Base-by-base conservation (phyloP, 805 yeast species). In the Wickerhamomyces canadensis region DNA sequence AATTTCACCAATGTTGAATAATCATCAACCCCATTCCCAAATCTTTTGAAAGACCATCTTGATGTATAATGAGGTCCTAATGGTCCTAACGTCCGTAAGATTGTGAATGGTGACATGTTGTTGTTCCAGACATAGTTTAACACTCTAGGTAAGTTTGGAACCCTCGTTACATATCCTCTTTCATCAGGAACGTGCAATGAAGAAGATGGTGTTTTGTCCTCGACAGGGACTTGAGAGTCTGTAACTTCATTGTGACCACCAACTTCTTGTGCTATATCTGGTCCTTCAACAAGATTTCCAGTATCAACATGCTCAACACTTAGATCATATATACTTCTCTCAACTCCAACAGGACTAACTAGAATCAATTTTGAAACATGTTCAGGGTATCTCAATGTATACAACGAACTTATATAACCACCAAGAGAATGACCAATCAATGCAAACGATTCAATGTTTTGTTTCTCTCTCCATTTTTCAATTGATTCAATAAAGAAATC, bases 301-400 rank as follows among this genome's bases (percentile, higher is more conserved):
- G 15, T 28, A 6, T 25, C 28, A 6, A 15, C 11, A 12, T 30
- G 27, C 7, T 37, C 26, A 9, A 34, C 9, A 12, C 49, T 33
- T 6, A 57, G 32, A 33, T 59, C 62, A 42, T 47, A 58, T 4
- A 44, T 72, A 36, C 76, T 74, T 33, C 80, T 64, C 48, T 82
- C 89, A 11, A 82, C 75, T 1, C 89, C 89, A 7, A 83, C 88
- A 0, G 89, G 89, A 36, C 83, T 74, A 10, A 79, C 68, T 19
- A 81, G 63, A 2, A 81, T 64, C 48, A 82, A 57, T 42, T 72
- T 68, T 9, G 63, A 56, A 6, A 82, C 65, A 18, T 67, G 61
- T 2, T 67, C 53, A 0, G 85, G 83, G 45, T 76, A 68, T 43
- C 62, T 73, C 35, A 78, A 47, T 3, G 83, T 67, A 54, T 78